Base-by-base conservation (phyloP, 768 basidiomycete genomes). In the Auriscalpium orientale region DNA sequence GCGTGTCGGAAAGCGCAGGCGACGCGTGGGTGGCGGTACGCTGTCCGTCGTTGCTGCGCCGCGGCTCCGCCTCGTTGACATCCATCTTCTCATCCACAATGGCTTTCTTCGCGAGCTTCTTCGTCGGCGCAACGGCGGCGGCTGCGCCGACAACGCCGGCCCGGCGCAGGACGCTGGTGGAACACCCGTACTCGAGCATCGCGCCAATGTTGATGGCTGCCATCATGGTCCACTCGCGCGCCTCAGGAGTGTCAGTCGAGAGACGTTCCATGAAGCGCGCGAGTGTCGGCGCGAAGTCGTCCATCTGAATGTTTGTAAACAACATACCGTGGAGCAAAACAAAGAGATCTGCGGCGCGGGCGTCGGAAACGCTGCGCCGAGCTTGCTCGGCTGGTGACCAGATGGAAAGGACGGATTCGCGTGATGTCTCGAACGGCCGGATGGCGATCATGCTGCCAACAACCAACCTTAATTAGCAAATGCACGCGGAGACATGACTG, bases 141-240 rank as follows among this genome's bases (percentile, higher is more conserved):
- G 72, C 65, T 3, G 68, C 65, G 28, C 78, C 58, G 8, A 55
- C 7, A 2, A 20, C 82, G 13, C 86, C 80, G 3, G 81, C 74
- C 58, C 79, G 84, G 52, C 83, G 79, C 49, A 98, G 70, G 6
- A 91, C 71, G 3, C 91, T 85, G 6, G 77, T 79, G 3, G 84
- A 76, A 28, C 83, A 78, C 36, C 97, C 95, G 63, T 95, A 98
- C 69, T 98, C 94, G 64, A 98, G 74, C 9, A 97, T 70, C 0
- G 89, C 81, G 4, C 82, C 77, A 35, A 98, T 76, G 68, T 95
- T 95, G 62, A 91, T 76, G 47, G 88, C 74, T 0, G 83, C 95
- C 91, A 98, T 95, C 88, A 95, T 93, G 62, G 91, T 86, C 97
- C 97, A 99, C 55, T 95, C 91, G 33, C 85, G 83, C 66, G 85